Evolutionary conservation across 192 early-diverging fungal species (phyloP).

Genomic region (Coemansia sp.): DNA sequence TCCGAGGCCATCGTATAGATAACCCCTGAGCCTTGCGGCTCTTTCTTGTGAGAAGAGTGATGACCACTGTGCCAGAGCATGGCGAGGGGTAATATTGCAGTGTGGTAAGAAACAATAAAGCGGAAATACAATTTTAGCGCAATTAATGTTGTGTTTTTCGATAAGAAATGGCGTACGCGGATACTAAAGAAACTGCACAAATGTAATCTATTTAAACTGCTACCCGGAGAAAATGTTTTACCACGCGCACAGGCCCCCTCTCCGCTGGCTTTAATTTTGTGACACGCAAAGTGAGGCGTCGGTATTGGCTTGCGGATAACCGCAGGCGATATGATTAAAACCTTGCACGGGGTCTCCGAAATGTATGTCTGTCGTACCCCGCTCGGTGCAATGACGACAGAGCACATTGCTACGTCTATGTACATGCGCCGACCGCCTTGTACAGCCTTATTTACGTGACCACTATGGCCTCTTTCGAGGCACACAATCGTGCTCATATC

Average conservation of each 20-base stretch:
- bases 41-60: not conserved
- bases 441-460: no score
- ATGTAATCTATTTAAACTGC: no score
- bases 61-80: not conserved
- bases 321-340: not conserved
- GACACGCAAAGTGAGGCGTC: not conserved
- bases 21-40: slow-evolving; percentile 18
- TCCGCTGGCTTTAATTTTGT: not conserved
- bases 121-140: not conserved
- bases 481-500: no score
- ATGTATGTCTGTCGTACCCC: not conserved
- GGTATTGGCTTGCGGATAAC: not conserved
- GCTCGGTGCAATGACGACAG: no score
- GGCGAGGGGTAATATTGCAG: not conserved
- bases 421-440: no score
- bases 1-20: slow-evolving; percentile 42
- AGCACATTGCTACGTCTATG: no score
- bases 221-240: not conserved
- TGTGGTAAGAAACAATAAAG: not conserved
- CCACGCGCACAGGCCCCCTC: not conserved
- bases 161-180: no score
- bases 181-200: no score
- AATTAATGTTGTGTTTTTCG: no score
- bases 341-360: not conserved
- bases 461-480: no score